These are phyloP conservation scores for Malus fusca DNA, from an alignment of 306 rosid genomes.

Conservation along the genomic window DNA sequence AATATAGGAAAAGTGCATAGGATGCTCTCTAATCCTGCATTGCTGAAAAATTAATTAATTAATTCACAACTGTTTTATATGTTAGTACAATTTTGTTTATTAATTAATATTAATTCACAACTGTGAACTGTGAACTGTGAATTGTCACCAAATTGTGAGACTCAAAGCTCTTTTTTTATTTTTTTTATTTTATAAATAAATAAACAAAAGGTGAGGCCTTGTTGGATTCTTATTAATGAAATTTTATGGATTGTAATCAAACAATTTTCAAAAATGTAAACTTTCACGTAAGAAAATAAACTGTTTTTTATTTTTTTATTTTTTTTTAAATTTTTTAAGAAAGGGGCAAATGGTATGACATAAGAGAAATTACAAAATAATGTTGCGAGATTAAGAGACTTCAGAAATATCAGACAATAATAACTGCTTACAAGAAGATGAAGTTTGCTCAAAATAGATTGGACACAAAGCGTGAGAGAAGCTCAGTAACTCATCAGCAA, in stretches of 20 bases:
- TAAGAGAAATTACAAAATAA: too few species aligned
- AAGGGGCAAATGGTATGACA: too few species aligned
- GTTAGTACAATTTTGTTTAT: background rate
- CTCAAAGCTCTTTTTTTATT: background rate
- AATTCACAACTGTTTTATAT: slow-evolving; percentile 5
- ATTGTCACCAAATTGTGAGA: slow-evolving; percentile 17
- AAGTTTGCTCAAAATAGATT: too few species aligned
- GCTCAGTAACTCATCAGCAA: too few species aligned
- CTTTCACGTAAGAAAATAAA: too few species aligned
- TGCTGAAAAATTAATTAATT: slow-evolving; percentile 14
- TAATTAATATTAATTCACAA: slow-evolving; percentile 17
- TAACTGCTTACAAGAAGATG: too few species aligned
- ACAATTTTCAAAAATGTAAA: background rate
- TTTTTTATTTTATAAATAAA: background rate
- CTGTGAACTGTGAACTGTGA: slow-evolving; percentile 16
- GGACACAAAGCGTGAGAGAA: too few species aligned
- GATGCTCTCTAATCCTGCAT: slow-evolving; percentile 34
- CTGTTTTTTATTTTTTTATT: too few species aligned
- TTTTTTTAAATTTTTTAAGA: too few species aligned
- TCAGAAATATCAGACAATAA: too few species aligned
- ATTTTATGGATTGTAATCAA: background rate
- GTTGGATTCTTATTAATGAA: background rate
- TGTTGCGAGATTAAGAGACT: rapidly evolving
- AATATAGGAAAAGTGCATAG: slow-evolving; percentile 30
- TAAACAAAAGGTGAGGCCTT: slow-evolving; percentile 2